Conservation (phyloP, 768 basidiomycete species). For the Daedaleopsis nitida region DNA sequence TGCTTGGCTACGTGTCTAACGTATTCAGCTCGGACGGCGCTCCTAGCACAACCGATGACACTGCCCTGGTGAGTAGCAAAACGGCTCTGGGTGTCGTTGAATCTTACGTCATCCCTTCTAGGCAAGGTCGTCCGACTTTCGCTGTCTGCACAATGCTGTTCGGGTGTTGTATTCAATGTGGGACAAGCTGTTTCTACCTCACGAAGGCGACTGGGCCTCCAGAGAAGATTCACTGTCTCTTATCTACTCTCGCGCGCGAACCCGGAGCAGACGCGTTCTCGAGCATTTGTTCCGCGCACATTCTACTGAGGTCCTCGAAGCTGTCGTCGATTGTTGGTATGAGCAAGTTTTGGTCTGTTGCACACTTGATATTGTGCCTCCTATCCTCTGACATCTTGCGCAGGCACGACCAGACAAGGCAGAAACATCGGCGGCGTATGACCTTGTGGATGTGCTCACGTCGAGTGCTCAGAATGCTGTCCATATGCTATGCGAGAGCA, state of each 20-base stretch:
- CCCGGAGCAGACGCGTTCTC: slow-evolving; percentile 74
- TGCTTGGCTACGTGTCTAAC: slow-evolving; percentile 88
- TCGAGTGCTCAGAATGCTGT: slow-evolving; percentile 86
- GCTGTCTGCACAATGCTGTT: slow-evolving; percentile 78
- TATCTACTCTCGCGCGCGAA: slow-evolving; percentile 65
- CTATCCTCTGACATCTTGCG: neutral
- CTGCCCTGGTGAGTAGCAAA: slow-evolving; percentile 52
- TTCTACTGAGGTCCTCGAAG: slow-evolving; percentile 81
- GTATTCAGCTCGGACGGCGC: slow-evolving; percentile 81
- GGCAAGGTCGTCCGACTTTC: slow-evolving; percentile 75
- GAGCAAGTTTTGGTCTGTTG: slow-evolving; percentile 49
- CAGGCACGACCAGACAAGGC: slow-evolving; percentile 17
- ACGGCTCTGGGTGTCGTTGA: neutral
- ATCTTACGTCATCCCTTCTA: slow-evolving; percentile 28
- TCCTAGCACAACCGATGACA: slow-evolving; percentile 50
- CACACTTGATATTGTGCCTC: neutral
- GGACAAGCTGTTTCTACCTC: slow-evolving; percentile 46
- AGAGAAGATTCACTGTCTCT: slow-evolving; percentile 69
- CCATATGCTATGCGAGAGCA: slow-evolving; percentile 86
- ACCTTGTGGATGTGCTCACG: slow-evolving; percentile 81
- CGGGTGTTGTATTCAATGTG: slow-evolving; percentile 78
- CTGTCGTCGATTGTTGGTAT: slow-evolving; percentile 82
- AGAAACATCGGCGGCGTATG: slow-evolving; percentile 59
- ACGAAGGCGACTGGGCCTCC: slow-evolving; percentile 47
- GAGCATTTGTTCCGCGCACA: slow-evolving; percentile 86